phyloP scores from a whole-genome alignment of 1,284 basidiomycete genomes.

The Gymnopus androsaceus region DNA sequence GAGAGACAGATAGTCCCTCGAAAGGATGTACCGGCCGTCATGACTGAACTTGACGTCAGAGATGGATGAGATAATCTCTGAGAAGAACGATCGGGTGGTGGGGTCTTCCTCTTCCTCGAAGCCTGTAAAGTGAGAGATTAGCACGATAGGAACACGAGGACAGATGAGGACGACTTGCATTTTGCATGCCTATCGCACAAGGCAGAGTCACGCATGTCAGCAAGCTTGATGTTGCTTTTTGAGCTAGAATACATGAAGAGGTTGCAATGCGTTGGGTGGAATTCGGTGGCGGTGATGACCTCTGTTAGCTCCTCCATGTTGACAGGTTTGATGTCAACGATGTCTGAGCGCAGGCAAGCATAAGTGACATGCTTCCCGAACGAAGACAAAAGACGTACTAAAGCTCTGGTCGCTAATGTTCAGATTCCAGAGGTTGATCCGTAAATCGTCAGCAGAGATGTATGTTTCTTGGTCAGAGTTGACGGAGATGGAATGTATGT shows the following conservation, averaged over 20 bases:
- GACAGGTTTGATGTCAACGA: conserved; percentile 99
- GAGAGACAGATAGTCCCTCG: conserved; percentile 95
- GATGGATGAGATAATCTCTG: conserved; percentile 99
- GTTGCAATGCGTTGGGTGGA: conserved; percentile 98
- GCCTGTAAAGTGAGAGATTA: conserved; percentile 49
- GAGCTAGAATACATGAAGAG: conserved; percentile 99
- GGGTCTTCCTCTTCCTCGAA: conserved; percentile 99
- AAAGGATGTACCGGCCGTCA: conserved; percentile 96
- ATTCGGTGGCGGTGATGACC: conserved; percentile 99
- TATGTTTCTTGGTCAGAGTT: conserved; percentile 99
- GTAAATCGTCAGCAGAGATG: conserved; percentile 96
- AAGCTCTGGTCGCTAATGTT: conserved; percentile 99
- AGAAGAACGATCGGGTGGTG: conserved; percentile 97
- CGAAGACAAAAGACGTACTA: conserved; percentile 62
- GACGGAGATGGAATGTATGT: conserved; percentile 99
- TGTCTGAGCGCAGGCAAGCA: conserved; percentile 60
- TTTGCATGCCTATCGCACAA: conserved; percentile 97
- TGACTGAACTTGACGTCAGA: conserved; percentile 99
- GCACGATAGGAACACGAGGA: conserved; percentile 16
- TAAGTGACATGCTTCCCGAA: conserved; percentile 2
- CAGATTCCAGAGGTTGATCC: conserved; percentile 98
- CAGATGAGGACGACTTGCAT: conserved; percentile 57
- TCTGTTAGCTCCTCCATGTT: conserved; percentile 99
- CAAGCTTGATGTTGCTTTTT: conserved; percentile 99
- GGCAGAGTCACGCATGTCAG: conserved; percentile 99